Evolutionary conservation across 768 basidiomycete species (phyloP).

Genomic region (Serendipita indica): DNA sequence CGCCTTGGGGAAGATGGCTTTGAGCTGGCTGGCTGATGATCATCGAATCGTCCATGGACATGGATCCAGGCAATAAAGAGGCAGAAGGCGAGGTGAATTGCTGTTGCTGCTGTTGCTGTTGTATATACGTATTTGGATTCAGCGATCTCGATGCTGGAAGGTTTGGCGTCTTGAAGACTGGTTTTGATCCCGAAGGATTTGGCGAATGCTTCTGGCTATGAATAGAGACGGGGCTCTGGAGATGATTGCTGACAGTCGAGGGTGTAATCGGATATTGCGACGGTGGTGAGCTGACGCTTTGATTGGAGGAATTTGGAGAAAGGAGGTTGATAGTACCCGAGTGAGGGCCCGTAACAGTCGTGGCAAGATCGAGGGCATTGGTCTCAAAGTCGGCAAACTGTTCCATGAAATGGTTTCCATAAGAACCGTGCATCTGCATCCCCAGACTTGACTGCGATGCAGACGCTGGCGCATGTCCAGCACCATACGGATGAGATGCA

Average conservation of each 20-base stretch:
- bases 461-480: not conserved
- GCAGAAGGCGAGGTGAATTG: not conserved
- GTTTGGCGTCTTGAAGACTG: not conserved
- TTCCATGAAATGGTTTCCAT: not conserved
- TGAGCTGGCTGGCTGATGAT: not conserved
- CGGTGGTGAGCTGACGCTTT: not conserved
- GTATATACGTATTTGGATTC: not conserved
- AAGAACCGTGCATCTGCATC: not conserved
- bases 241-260: not conserved
- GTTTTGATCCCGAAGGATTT: not conserved
- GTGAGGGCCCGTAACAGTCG: not conserved
- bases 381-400: constrained; percentile 6
- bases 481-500: not conserved
- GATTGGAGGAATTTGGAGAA: not conserved
- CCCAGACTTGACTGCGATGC: not conserved
- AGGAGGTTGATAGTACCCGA: not conserved
- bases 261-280: not conserved
- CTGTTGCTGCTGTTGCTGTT: not conserved
- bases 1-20: not conserved
- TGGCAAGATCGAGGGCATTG: constrained; percentile 5
- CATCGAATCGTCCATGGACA: constrained; percentile 7
- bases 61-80: not conserved
- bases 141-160: not conserved
- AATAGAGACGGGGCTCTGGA: not conserved
- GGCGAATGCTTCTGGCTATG: not conserved